Evolutionary conservation across 768 basidiomycete species (phyloP).

Genomic region (Goffeauzyma gilvescens): DNA sequence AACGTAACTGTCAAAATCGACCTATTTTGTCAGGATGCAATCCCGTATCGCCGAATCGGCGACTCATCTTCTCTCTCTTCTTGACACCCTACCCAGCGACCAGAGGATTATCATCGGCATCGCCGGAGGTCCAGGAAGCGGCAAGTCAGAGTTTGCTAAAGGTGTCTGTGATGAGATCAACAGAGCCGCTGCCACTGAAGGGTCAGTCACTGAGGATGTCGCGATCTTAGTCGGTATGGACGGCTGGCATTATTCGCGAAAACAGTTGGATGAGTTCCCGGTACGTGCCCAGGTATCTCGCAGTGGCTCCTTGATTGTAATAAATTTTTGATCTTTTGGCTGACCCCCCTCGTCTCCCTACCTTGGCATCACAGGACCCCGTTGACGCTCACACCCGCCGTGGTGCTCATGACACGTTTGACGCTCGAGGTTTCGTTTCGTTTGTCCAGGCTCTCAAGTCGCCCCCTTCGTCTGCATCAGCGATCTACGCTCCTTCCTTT

Average conservation of each 20-base stretch:
- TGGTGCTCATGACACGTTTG: constrained; percentile 83
- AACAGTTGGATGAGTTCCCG: constrained; percentile 53
- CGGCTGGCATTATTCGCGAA: constrained; percentile 76
- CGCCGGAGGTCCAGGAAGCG: constrained; percentile 7
- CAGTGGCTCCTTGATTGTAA: too few species aligned
- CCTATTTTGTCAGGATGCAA: too few species aligned
- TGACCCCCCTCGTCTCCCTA: too few species aligned
- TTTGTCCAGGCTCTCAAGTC: constrained; percentile 46
- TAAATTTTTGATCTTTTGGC: too few species aligned
- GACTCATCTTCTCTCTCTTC: too few species aligned
- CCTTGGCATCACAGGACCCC: constrained; percentile 42
- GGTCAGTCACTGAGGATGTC: constrained; percentile 10
- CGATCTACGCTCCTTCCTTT: constrained; percentile 56
- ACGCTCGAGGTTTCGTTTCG: constrained; percentile 47
- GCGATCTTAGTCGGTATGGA: constrained; percentile 64
- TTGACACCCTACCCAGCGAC: too few species aligned
- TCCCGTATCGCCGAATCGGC: too few species aligned
- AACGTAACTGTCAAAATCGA: too few species aligned
- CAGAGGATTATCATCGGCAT: too few species aligned
- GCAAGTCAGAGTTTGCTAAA: constrained; percentile 4
- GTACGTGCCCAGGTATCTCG: constrained; percentile 8
- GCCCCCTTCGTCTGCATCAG: constrained; percentile 2
- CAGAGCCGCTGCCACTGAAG: not conserved
- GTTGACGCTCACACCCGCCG: constrained; percentile 41
- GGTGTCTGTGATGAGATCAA: not conserved